These are phyloP conservation scores for Arachnopeziza araneosa DNA, from an alignment of 2,329 filamentous ascomycete genomes.

Conservation along the genomic window DNA sequence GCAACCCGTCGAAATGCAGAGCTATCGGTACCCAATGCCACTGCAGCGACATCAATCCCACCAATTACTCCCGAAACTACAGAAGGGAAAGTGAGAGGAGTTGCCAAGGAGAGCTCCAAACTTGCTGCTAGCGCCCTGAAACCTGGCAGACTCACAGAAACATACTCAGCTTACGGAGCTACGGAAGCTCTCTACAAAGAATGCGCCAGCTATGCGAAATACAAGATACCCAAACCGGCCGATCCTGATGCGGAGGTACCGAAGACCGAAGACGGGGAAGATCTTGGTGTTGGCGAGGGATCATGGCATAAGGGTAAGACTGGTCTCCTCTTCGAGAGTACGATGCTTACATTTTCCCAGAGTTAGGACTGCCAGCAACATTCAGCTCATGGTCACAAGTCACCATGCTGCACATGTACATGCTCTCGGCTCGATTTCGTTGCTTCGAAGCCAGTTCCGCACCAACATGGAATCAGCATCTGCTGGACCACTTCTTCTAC, in stretches of 20 bases:
- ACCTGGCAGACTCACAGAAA: constrained; percentile 41
- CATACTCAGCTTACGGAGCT: constrained; percentile 73
- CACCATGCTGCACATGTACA: constrained; percentile 93
- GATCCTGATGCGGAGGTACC: constrained; percentile 57
- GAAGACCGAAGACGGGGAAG: constrained; percentile 71
- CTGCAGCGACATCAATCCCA: constrained; percentile 17
- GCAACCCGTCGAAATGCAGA: constrained; percentile 24
- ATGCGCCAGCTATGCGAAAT: constrained; percentile 24
- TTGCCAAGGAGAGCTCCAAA: constrained; percentile 10
- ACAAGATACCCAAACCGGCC: constrained; percentile 20
- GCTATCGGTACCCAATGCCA: constrained; percentile 14
- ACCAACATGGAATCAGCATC: constrained; percentile 79
- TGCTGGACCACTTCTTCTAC: constrained; percentile 94
- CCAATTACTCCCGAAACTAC: constrained; percentile 11
- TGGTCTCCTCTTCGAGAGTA: not conserved
- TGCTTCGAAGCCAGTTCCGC: constrained; percentile 61
- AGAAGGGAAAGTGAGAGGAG: constrained; percentile 8
- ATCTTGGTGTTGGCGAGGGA: constrained; percentile 67
- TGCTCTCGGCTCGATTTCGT: constrained; percentile 77
- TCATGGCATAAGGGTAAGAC: constrained; percentile 79
- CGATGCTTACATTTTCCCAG: constrained; percentile 38
- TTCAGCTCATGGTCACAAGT: constrained; percentile 97
- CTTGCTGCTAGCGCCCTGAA: constrained; percentile 9
- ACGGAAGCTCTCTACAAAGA: constrained; percentile 60
- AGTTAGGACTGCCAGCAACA: constrained; percentile 72